Conservation (phyloP, 768 basidiomycete genomes). For the Trametes maxima region DNA sequence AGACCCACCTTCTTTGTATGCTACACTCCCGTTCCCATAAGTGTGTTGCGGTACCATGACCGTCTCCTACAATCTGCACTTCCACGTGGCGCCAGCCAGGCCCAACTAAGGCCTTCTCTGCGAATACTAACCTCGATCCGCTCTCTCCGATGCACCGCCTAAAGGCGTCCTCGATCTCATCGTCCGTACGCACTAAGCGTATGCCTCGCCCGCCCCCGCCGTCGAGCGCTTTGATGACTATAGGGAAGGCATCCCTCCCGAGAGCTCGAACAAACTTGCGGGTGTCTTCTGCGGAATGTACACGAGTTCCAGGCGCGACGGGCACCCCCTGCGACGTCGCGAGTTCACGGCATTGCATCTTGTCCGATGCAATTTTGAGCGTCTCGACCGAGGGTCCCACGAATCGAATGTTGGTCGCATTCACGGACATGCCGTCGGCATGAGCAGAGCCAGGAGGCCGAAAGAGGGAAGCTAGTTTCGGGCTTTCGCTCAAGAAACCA, state of each 20-base stretch:
- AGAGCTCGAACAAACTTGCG: slow-evolving; percentile 23
- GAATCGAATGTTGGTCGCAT: slow-evolving; percentile 18
- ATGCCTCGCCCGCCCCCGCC: slow-evolving; percentile 42
- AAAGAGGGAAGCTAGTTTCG: slow-evolving; percentile 30
- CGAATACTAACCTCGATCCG: slow-evolving; percentile 27
- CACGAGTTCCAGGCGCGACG: slow-evolving; percentile 32
- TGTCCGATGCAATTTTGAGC: slow-evolving; percentile 27
- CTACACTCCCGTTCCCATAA: slow-evolving; percentile 41
- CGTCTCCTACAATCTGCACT: slow-evolving; percentile 39
- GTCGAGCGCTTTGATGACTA: slow-evolving; percentile 38
- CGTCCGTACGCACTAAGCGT: slow-evolving; percentile 5
- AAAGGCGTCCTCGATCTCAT: slow-evolving; percentile 13
- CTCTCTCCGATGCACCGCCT: slow-evolving; percentile 18
- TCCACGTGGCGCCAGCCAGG: slow-evolving; percentile 41
- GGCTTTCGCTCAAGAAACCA: slow-evolving; percentile 36
- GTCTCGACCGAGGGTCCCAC: slow-evolving; percentile 32
- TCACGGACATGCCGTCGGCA: background rate
- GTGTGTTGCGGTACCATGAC: slow-evolving; percentile 31
- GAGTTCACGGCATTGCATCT: slow-evolving; percentile 32
- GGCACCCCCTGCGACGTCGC: slow-evolving; percentile 35
- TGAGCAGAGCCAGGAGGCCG: slow-evolving; percentile 12
- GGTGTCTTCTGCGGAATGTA: slow-evolving; percentile 30
- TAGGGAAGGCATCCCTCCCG: slow-evolving; percentile 35
- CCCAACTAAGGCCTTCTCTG: slow-evolving; percentile 36
- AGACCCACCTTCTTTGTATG: slow-evolving; percentile 35